phyloP scores from a whole-genome alignment of 2,329 filamentous ascomycete species.

The Colletotrichum orbiculare region DNA sequence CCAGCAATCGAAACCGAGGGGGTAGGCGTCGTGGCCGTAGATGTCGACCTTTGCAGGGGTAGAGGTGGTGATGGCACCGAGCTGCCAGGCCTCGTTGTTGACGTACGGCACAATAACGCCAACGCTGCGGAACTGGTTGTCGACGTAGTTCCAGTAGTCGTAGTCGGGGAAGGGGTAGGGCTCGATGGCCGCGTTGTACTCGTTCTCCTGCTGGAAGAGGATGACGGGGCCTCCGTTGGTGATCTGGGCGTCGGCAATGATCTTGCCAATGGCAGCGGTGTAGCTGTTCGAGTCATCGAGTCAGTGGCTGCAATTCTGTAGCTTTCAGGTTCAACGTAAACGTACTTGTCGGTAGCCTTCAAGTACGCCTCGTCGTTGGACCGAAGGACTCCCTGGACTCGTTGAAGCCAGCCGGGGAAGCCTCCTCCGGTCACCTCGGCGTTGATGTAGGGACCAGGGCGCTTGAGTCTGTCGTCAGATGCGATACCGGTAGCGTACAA shows the following conservation, averaged over 20 bases:
- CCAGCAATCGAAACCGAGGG: conserved; percentile 57
- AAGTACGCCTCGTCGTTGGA: conserved; percentile 68
- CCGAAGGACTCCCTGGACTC: conserved; percentile 67
- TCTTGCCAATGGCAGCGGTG: conserved; percentile 64
- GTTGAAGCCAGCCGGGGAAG: conserved; percentile 78
- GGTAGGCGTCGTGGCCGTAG: conserved; percentile 61
- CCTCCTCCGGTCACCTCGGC: conserved; percentile 76
- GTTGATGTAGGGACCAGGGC: conserved; percentile 76
- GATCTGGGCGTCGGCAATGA: conserved; percentile 76
- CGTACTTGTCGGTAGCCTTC: conserved; percentile 69
- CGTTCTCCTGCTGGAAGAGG: conserved; percentile 78
- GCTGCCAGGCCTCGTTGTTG: conserved; percentile 71
- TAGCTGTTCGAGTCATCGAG: conserved; percentile 54
- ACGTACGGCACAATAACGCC: conserved; percentile 78
- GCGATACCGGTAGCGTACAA: too few relatives aligned
- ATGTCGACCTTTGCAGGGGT: conserved; percentile 48
- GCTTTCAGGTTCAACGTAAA: conserved; percentile 14
- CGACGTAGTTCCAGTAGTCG: conserved; percentile 74
- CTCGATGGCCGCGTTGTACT: conserved; percentile 58
- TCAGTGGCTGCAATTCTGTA: background rate
- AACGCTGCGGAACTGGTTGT: conserved; percentile 70
- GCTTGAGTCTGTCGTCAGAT: conserved; percentile 34
- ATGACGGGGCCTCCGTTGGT: conserved; percentile 80
- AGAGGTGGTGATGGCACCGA: conserved; percentile 37
- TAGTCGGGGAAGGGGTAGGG: conserved; percentile 65